Conservation (phyloP, 2,329 filamentous ascomycete species). For the Incumbomyces delicatus region DNA sequence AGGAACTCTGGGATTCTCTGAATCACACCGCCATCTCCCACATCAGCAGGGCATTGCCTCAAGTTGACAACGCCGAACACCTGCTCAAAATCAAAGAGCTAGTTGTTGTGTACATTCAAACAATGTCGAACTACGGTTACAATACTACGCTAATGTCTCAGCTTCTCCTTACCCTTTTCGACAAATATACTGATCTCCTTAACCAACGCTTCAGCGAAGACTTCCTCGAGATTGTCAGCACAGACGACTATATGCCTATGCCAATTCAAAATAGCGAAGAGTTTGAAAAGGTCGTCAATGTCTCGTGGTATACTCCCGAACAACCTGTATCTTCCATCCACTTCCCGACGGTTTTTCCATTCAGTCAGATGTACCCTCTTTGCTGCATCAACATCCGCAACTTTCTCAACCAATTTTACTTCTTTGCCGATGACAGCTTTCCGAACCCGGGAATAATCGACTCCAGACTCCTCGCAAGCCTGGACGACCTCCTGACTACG, state of each 20-base stretch:
- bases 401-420: slow-evolving; percentile 96
- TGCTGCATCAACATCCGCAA: slow-evolving; percentile 98
- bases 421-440: slow-evolving; percentile 93
- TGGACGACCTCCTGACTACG: slow-evolving; percentile 88
- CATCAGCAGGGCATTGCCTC: slow-evolving; percentile 66
- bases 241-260: slow-evolving; percentile 99
- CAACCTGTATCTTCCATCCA: slow-evolving; percentile 64
- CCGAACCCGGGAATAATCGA: slow-evolving; percentile 78
- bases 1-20: slow-evolving; percentile 98
- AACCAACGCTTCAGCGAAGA: slow-evolving; percentile 89
- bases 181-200: slow-evolving; percentile 84
- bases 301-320: slow-evolving; percentile 91
- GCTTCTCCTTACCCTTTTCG: slow-evolving; percentile 79
- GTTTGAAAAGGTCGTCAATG: slow-evolving; percentile 89
- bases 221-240: slow-evolving; percentile 83
- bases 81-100: slow-evolving; percentile 92
- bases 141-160: slow-evolving; percentile 70
- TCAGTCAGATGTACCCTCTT: slow-evolving; percentile 97
- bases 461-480: slow-evolving; percentile 71
- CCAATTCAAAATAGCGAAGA: slow-evolving; percentile 82
- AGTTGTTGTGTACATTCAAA: slow-evolving; percentile 90
- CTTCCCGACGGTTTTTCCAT: slow-evolving; percentile 92
- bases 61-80: slow-evolving; percentile 78
- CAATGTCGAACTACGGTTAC: slow-evolving; percentile 96
- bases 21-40: slow-evolving; percentile 76